Conservation (phyloP, 2,329 filamentous ascomycete genomes). For the Epichloe sylvatica region DNA sequence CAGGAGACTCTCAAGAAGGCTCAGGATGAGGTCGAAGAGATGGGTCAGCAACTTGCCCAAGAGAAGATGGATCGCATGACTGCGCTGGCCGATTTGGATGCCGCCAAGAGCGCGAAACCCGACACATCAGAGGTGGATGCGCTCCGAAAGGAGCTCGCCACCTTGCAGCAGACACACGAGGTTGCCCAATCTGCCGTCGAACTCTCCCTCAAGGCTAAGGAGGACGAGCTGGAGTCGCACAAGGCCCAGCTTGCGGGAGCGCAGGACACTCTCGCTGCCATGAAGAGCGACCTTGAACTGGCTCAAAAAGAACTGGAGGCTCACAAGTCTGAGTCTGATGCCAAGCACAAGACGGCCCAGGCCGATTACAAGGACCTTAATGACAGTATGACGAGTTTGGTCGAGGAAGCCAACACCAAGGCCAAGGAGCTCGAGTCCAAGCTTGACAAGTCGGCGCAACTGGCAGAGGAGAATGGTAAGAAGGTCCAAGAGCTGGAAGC, state of each 20-base stretch:
- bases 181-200: constrained; percentile 24
- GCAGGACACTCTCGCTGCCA: constrained; percentile 18
- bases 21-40: constrained; percentile 33
- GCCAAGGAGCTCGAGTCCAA: constrained; percentile 37
- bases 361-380: constrained; percentile 51
- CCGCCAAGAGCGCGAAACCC: constrained; percentile 38
- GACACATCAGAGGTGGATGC: constrained; percentile 41
- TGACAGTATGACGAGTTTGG: constrained; percentile 45
- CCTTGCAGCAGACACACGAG: constrained; percentile 33
- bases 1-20: constrained; percentile 31
- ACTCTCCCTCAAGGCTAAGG: constrained; percentile 21
- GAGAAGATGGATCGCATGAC: constrained; percentile 48
- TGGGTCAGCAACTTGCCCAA: constrained; percentile 40
- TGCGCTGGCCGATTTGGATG: constrained; percentile 47
- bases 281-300: constrained; percentile 31
- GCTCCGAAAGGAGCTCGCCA: constrained; percentile 35
- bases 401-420: constrained; percentile 44
- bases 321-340: constrained; percentile 35
- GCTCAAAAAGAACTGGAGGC: constrained; percentile 40
- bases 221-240: constrained; percentile 22
- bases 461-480: constrained; percentile 33
- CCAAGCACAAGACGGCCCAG: constrained; percentile 39
- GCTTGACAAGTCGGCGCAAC: constrained; percentile 30
- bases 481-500: constrained; percentile 37
- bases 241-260: constrained; percentile 22